These are phyloP conservation scores for Nymphaea colorata DNA, from an alignment of 164 flowering plant genomes.

Conservation along the genomic window DNA sequence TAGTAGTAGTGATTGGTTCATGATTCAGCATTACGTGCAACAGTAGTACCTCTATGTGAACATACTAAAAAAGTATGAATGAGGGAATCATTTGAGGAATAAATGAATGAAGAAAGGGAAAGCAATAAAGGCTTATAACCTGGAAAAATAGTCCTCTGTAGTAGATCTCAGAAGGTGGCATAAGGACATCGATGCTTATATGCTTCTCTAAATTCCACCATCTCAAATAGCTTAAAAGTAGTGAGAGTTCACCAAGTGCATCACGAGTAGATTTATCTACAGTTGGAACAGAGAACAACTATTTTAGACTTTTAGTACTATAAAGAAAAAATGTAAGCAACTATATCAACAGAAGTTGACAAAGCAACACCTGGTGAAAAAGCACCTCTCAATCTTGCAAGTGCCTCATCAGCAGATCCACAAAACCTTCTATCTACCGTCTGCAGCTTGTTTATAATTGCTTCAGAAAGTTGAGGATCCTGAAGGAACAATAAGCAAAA, in stretches of 20 bases:
- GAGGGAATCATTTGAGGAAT: neutral
- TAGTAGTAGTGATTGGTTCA: no score
- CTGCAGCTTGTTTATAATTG: constrained; percentile 76
- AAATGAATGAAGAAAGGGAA: neutral
- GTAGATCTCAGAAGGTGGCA: constrained; percentile 80
- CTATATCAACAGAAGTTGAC: neutral
- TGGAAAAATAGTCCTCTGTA: constrained; percentile 71
- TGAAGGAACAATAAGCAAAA: constrained; percentile 17
- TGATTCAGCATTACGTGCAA: no score
- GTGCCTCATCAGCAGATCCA: constrained; percentile 72
- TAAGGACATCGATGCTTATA: constrained; percentile 63
- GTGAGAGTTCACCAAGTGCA: constrained; percentile 81
- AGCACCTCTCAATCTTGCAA: constrained; percentile 90
- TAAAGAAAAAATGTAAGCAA: neutral
- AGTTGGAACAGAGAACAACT: constrained; percentile 1
- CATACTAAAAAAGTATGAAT: no score
- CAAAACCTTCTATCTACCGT: constrained; percentile 84
- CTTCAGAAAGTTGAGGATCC: constrained; percentile 78
- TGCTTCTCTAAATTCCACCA: constrained; percentile 65
- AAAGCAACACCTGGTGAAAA: constrained; percentile 56
- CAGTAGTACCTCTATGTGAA: no score
- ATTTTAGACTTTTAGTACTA: neutral
- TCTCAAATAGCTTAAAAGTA: constrained; percentile 61
- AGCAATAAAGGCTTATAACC: constrained; percentile 23
- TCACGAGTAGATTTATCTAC: constrained; percentile 70